Evolutionary conservation across 345 rosid species (phyloP), one percentile per base, ranked within the genome.

Genomic region (Atalantia buxifolia): DNA sequence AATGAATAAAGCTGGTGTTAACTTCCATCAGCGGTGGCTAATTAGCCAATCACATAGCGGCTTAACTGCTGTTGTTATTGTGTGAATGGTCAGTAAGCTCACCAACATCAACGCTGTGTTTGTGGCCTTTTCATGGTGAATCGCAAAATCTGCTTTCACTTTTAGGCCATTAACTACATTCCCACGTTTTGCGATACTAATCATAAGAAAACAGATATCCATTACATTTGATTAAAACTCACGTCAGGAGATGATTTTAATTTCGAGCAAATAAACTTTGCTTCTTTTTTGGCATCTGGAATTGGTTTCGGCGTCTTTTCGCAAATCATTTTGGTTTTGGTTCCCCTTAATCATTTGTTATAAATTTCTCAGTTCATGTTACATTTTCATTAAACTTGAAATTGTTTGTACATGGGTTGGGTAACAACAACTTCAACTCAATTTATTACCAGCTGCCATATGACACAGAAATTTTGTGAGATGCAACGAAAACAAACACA

Each of bases 1-100:
- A 50, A 25, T 62, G n/a, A 28, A 25, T n/a, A n/a, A 25, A 16
- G 36, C 2, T 1, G 13, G 9, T 48, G 2, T 70, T 16, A 16
- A 19, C 35, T 42, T 56, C n/a, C 38, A 16, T 63, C 10, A 24
- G 50, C 25, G 90, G 92, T 84, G 86, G 83, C 84, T 69, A 84
- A 79, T 87, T 89, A 88, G 85, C 88, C 88, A 82, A 19, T 87
- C 86, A 66, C 87, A 81, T 81, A 59, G 77, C 74, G 71, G 84
- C 78, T 38, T 8, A 66, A 53, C 9, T 72, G 87, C 82, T 67
- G 38, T 25, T 81, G 60, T 66, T 72, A 40, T 82, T 85, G 76
- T 88, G 88, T 87, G 89, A 90, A 83, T 86, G 92, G 91, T 88
- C 90, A 85, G 92, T 90, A 69, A 84, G 87, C 86, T 25, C 86